Evolutionary conservation across 2,329 filamentous ascomycete species (phyloP).

Genomic region (Fusarium aywerte): DNA sequence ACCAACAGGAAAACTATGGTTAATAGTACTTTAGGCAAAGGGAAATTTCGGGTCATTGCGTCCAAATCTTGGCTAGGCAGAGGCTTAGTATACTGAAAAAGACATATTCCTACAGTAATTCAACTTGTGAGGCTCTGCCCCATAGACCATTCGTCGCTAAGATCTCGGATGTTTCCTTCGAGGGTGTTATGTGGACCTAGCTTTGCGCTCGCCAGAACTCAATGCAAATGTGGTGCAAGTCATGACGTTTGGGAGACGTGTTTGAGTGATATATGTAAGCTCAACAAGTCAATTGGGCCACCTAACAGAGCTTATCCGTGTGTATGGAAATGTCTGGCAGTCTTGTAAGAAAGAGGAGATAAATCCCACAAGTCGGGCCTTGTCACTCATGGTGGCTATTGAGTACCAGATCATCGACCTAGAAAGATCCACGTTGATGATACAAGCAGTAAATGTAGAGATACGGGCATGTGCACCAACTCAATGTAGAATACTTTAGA

Average conservation of each 20-base stretch:
- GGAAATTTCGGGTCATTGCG: neutral
- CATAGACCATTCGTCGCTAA: neutral
- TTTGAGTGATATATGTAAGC: neutral
- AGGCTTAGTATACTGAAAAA: neutral
- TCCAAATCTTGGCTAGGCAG: neutral
- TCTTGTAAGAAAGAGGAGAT: neutral
- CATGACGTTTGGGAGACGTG: constrained; percentile 24
- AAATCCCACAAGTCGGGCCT: neutral
- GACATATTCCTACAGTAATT: neutral
- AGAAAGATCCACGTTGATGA: neutral
- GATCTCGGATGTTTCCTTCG: constrained; percentile 10
- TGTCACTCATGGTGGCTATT: neutral
- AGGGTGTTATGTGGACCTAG: constrained; percentile 9
- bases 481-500: neutral
- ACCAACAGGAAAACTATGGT: neutral
- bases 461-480: neutral
- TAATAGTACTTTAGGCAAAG: neutral
- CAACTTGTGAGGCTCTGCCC: constrained; percentile 10
- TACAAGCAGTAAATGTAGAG: neutral
- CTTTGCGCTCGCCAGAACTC: constrained; percentile 16
- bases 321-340: neutral
- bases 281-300: neutral
- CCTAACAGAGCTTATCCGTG: constrained; percentile 6
- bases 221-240: neutral
- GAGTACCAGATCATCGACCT: neutral